Percentiles rank a stretch among this genome's conserved stretches.
Conservation (phyloP, 2,329 filamentous ascomycete genomes). For the Monilinia aucupariae region DNA sequence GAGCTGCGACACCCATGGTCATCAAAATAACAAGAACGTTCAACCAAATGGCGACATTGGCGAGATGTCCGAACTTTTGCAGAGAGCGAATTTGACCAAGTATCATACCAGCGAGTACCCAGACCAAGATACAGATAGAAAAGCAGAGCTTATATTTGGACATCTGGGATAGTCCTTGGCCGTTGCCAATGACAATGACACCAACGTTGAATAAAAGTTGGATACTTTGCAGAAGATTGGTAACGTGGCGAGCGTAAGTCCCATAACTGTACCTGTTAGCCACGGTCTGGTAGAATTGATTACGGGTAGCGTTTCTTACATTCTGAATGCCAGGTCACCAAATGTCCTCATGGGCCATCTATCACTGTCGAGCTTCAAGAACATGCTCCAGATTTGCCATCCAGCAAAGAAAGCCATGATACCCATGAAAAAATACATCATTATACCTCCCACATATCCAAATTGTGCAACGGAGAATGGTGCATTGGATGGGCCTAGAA, state of each 20-base stretch:
- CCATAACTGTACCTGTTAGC: slow-evolving; percentile 35
- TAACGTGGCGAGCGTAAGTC: slow-evolving; percentile 39
- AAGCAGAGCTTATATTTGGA: slow-evolving; percentile 46
- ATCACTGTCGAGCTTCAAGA: slow-evolving; percentile 25
- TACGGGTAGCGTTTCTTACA: slow-evolving; percentile 18
- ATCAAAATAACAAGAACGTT: slow-evolving; percentile 51
- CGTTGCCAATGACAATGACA: slow-evolving; percentile 47
- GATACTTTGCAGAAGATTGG: slow-evolving; percentile 45
- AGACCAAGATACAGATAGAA: slow-evolving; percentile 47
- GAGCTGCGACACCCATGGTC: slow-evolving; percentile 46
- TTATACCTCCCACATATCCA: slow-evolving; percentile 13
- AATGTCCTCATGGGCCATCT: slow-evolving; percentile 21
- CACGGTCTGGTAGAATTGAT: neutral
- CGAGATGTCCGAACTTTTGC: slow-evolving; percentile 49
- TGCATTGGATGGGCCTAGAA: slow-evolving; percentile 20
- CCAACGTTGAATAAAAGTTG: slow-evolving; percentile 47
- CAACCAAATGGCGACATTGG: slow-evolving; percentile 52
- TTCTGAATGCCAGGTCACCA: slow-evolving; percentile 40
- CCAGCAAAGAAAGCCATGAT: slow-evolving; percentile 25
- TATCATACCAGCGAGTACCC: slow-evolving; percentile 45
- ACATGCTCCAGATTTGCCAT: slow-evolving; percentile 26
- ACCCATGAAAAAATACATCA: slow-evolving; percentile 25
- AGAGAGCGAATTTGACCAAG: slow-evolving; percentile 53
- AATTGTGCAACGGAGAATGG: slow-evolving; percentile 15
- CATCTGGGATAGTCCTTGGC: slow-evolving; percentile 49